Percentiles rank a stretch among this genome's conserved stretches.
Evolutionary conservation across 2,329 filamentous ascomycete genomes (phyloP).

Genomic region (Aspergillus pseudoviridinutans): DNA sequence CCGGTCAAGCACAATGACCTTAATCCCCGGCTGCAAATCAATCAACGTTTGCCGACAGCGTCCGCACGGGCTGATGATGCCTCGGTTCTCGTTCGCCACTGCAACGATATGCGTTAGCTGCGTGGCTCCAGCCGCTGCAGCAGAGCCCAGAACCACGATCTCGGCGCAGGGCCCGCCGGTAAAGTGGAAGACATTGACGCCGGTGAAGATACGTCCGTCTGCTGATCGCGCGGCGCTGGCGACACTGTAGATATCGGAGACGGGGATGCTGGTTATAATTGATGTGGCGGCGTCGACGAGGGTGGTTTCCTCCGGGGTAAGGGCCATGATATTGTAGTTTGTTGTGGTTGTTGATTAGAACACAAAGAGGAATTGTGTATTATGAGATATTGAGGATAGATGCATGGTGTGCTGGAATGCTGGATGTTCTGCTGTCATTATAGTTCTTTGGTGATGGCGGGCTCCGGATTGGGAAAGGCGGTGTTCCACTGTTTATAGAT

Average conservation of each 20-base stretch:
- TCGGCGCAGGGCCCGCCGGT: constrained; percentile 29
- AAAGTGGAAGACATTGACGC: constrained; percentile 25
- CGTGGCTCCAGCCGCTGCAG: constrained; percentile 17
- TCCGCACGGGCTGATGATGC: constrained; percentile 24
- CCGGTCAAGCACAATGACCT: constrained; percentile 14
- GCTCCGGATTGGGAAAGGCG: no score
- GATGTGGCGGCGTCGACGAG: constrained; percentile 17
- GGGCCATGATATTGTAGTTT: constrained; percentile 17
- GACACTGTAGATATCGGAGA: constrained; percentile 21
- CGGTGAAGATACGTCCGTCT: constrained; percentile 21
- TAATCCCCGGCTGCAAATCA: constrained; percentile 24
- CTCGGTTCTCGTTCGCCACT: constrained; percentile 17
- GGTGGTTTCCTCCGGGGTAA: constrained; percentile 9
- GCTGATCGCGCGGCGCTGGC: constrained; percentile 15
- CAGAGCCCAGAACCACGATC: constrained; percentile 24
- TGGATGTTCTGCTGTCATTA: no score
- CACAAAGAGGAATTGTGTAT: no score
- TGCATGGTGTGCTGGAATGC: no score
- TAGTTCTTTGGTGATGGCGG: no score
- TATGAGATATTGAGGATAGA: no score
- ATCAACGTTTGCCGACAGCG: constrained; percentile 25
- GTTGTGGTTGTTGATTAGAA: no score
- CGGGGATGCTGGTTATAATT: constrained; percentile 18
- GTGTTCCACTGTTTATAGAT: no score
- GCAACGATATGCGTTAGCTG: constrained; percentile 24